These are phyloP conservation scores for Naegleria lovaniensis DNA, from an alignment of 208 protist species.

Conservation along the genomic window DNA sequence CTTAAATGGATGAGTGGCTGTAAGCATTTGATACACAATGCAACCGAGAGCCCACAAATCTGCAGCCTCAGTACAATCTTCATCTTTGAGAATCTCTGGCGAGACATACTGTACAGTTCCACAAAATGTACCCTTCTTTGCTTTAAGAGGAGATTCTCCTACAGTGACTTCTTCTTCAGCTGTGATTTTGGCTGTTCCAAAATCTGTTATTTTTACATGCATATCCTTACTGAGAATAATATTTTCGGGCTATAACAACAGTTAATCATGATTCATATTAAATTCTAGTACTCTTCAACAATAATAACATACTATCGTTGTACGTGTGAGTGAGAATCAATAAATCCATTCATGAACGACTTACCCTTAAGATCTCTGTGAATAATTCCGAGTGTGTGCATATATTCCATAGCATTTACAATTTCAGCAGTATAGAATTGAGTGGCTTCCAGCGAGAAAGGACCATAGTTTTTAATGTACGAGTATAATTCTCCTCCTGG, in stretches of 20 bases:
- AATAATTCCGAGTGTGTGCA: conserved; percentile 33
- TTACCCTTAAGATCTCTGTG: conserved; percentile 34
- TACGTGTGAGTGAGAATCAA: too few relatives aligned
- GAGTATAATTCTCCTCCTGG: conserved; percentile 20
- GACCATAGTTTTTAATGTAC: conserved; percentile 19
- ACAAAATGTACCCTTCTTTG: conserved; percentile 60
- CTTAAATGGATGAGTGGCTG: conserved; percentile 49
- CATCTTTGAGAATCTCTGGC: conserved; percentile 81
- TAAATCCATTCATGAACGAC: background rate
- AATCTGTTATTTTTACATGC: conserved; percentile 41
- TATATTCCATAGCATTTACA: conserved; percentile 37
- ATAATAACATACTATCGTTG: too few relatives aligned
- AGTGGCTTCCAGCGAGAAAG: background rate
- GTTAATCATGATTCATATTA: background rate
- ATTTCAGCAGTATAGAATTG: conserved; percentile 32
- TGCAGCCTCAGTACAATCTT: conserved; percentile 78
- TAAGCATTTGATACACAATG: conserved; percentile 80
- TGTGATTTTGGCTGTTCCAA: conserved; percentile 35
- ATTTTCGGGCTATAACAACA: conserved; percentile 33
- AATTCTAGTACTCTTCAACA: too few relatives aligned
- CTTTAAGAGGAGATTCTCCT: background rate
- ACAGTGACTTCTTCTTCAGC: background rate
- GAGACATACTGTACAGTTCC: conserved; percentile 86
- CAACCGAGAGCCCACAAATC: conserved; percentile 86
- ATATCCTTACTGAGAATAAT: conserved; percentile 29